A percentile compares a stretch with the other conserved stretches of the same genome.
Evolutionary conservation across 148 eudicot species (phyloP).

Genomic region (Limonium bicolor): DNA sequence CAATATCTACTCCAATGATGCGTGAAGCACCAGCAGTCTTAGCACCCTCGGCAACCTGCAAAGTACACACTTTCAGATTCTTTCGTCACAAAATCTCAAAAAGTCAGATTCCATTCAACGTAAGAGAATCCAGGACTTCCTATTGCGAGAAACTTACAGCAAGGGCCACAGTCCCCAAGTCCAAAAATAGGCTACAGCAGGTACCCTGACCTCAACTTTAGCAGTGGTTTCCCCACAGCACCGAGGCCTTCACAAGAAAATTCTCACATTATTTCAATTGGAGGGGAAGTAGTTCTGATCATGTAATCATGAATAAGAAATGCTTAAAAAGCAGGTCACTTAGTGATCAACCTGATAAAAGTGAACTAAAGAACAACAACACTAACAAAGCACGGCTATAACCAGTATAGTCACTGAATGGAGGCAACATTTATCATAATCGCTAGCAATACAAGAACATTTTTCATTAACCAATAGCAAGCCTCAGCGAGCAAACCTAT

Average conservation of each 20-base stretch:
- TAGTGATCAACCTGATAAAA: too few relatives aligned
- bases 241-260: slow-evolving; percentile 54
- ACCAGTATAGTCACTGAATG: too few relatives aligned
- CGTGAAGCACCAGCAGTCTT: slow-evolving; percentile 13
- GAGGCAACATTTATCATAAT: too few relatives aligned
- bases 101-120: not conserved
- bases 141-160: slow-evolving; percentile 41
- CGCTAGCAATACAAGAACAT: too few relatives aligned
- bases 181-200: slow-evolving; percentile 98
- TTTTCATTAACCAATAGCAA: too few relatives aligned
- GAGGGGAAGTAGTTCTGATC: too few relatives aligned
- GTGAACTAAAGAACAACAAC: too few relatives aligned
- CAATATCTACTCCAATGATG: slow-evolving; percentile 89
- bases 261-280: not conserved
- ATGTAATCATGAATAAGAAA: too few relatives aligned
- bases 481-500: too few relatives aligned
- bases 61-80: not conserved
- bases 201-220: slow-evolving; percentile 91
- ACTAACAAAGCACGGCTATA: too few relatives aligned
- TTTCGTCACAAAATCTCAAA: not conserved
- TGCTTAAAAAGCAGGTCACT: too few relatives aligned
- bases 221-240: slow-evolving; percentile 99
- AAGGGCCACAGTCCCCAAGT: slow-evolving; percentile 95
- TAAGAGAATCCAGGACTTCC: not conserved
- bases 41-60: slow-evolving; percentile 89